phyloP scores from a whole-genome alignment of 805 yeast genomes.

The Wickerhamomyces kurtzmanii region DNA sequence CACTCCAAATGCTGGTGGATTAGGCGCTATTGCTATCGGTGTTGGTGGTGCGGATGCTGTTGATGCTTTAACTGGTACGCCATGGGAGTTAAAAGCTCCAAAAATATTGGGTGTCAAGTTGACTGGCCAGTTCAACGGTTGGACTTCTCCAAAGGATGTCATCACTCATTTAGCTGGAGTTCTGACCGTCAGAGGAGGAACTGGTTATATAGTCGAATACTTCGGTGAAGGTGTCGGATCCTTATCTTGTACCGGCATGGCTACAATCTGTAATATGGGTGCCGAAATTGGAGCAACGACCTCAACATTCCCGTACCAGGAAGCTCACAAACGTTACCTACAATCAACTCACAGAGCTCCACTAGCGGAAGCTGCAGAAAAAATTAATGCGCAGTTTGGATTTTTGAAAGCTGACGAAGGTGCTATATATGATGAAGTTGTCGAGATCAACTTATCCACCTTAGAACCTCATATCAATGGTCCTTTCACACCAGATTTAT shows the following conservation, averaged over 20 bases:
- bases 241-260: slow-evolving; percentile 97
- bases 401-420: slow-evolving; percentile 79
- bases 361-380: slow-evolving; percentile 72
- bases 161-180: slow-evolving; percentile 88
- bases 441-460: slow-evolving; percentile 79
- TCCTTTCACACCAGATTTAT: slow-evolving; percentile 96
- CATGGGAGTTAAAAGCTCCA: slow-evolving; percentile 99
- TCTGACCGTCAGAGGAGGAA: slow-evolving; percentile 95
- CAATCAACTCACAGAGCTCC: slow-evolving; percentile 76
- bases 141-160: slow-evolving; percentile 97
- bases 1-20: slow-evolving; percentile 98
- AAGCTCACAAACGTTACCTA: slow-evolving; percentile 70
- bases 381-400: slow-evolving; percentile 42
- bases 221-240: slow-evolving; percentile 90
- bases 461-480: slow-evolving; percentile 96
- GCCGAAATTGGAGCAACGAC: slow-evolving; percentile 99
- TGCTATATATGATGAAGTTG: slow-evolving; percentile 84
- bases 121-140: slow-evolving; percentile 81
- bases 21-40: slow-evolving; percentile 98
- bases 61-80: slow-evolving; percentile 92
- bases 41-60: slow-evolving; percentile 99
- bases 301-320: slow-evolving; percentile 91
- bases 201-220: slow-evolving; percentile 93
- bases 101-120: slow-evolving; percentile 88
- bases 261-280: slow-evolving; percentile 99